Evolutionary conservation across 768 basidiomycete species (phyloP).

Genomic region (Rhodotorula taiwanensis): DNA sequence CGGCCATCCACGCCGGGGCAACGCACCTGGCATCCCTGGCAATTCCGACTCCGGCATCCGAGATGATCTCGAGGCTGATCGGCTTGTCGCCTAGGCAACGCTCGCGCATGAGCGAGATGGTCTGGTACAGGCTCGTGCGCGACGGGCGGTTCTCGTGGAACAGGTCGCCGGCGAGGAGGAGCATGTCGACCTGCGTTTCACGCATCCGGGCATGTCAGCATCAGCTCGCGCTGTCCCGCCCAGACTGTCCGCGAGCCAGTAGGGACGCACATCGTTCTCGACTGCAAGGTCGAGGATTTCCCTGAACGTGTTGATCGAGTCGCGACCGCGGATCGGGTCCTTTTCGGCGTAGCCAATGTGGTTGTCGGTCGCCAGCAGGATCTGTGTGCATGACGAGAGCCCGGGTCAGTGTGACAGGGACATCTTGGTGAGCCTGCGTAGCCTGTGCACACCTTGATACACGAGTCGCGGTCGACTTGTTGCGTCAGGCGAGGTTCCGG

Average conservation of each 20-base stretch:
- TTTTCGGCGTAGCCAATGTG: conserved; percentile 79
- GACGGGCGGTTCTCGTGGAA: conserved; percentile 98
- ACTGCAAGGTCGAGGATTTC: conserved; percentile 88
- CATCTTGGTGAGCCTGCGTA: too few species aligned
- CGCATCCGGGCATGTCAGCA: too few species aligned
- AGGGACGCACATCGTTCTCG: conserved; percentile 65
- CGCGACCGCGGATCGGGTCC: conserved; percentile 88
- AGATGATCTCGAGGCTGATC: conserved; percentile 81
- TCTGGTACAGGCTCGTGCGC: conserved; percentile 78
- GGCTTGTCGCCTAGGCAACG: conserved; percentile 83
- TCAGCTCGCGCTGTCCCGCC: too few species aligned
- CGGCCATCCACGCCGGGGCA: too few species aligned
- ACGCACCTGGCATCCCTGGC: conserved; percentile 69
- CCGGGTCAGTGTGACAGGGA: too few species aligned
- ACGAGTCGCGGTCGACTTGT: conserved; percentile 7
- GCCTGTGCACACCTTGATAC: conserved; percentile 28
- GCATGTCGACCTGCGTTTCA: conserved; percentile 72
- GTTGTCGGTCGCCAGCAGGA: conserved; percentile 39
- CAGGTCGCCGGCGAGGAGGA: conserved; percentile 88
- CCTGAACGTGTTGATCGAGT: conserved; percentile 88
- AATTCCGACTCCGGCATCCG: conserved; percentile 86
- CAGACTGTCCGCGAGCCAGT: background rate
- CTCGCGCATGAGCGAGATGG: conserved; percentile 80
- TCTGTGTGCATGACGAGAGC: too few species aligned
- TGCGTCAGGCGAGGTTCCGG: conserved; percentile 15